Evolutionary conservation across 441 rosid species (phyloP).

Genomic region (Populus hybrid): DNA sequence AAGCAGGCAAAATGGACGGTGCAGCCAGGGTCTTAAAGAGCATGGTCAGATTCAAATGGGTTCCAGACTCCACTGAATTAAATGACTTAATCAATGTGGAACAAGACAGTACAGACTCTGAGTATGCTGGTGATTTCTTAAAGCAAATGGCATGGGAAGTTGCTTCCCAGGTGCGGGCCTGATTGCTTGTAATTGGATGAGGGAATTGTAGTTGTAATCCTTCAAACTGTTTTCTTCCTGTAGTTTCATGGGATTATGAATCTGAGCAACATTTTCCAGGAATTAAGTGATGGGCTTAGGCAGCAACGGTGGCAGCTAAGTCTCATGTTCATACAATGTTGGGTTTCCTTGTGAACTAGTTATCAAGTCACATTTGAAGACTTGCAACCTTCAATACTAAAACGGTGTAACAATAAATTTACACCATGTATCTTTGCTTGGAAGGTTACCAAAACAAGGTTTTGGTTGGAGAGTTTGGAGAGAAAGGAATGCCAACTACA

Average conservation of each 20-base stretch:
- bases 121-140: slow-evolving; percentile 11
- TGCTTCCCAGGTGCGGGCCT: slow-evolving; percentile 17
- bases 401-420: neutral
- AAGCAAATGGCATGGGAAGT: slow-evolving; percentile 22
- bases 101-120: slow-evolving; percentile 15
- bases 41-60: slow-evolving; percentile 47
- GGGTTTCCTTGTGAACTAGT: neutral
- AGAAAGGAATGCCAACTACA: neutral
- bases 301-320: neutral
- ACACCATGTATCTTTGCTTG: neutral
- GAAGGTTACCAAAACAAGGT: neutral
- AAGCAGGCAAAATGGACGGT: slow-evolving; percentile 37
- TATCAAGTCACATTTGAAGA: too few relatives aligned
- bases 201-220: neutral
- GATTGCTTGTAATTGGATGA: slow-evolving; percentile 9
- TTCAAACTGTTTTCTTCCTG: neutral
- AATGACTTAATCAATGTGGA: slow-evolving; percentile 25
- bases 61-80: slow-evolving; percentile 41
- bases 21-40: slow-evolving; percentile 51
- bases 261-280: neutral
- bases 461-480: neutral
- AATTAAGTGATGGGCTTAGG: neutral
- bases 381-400: neutral
- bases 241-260: neutral
- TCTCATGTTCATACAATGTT: neutral